Evolutionary conservation across 805 yeast genomes (phyloP).

Genomic region (Suhomyces prunicola): DNA sequence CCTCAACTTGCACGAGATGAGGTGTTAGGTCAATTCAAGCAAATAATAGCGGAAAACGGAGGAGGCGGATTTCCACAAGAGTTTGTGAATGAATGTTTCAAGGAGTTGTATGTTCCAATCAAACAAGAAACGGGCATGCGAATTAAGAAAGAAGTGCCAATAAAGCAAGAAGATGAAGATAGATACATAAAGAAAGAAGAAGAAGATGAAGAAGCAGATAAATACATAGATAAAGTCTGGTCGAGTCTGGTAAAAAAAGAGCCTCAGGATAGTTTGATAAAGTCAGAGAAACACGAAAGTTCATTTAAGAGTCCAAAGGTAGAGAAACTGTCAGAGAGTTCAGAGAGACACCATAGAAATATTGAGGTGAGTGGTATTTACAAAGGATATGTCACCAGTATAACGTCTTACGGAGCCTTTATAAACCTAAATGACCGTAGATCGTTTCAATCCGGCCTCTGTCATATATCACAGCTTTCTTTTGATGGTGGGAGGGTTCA

Average conservation of each 20-base stretch:
- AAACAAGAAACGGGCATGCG: not conserved
- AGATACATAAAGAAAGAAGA: not conserved
- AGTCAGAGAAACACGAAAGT: not conserved
- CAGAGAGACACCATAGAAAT: not conserved
- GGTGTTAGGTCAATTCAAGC: conserved; percentile 7
- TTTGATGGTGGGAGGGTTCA: conserved; percentile 44
- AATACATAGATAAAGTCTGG: not conserved
- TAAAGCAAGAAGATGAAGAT: not conserved
- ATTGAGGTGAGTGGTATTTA: conserved; percentile 49
- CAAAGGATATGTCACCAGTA: conserved; percentile 56
- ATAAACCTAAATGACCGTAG: conserved; percentile 42
- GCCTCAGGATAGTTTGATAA: not conserved
- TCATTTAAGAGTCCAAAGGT: too few relatives aligned
- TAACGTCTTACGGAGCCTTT: conserved; percentile 78
- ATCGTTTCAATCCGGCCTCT: conserved; percentile 53
- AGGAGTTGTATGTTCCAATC: conserved; percentile 3
- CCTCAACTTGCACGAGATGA: conserved; percentile 1
- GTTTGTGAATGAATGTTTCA: conserved; percentile 24
- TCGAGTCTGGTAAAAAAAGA: not conserved
- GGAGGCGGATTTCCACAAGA: conserved; percentile 38
- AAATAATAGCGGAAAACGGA: conserved; percentile 31
- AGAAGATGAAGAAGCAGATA: not conserved
- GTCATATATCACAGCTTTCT: conserved; percentile 73
- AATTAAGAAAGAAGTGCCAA: not conserved
- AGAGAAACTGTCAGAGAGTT: not conserved